Percentiles rank a stretch among this genome's conserved stretches.
These are phyloP conservation scores for Zygotorulaspora danielsina DNA, from an alignment of 805 yeast species.

Conservation along the genomic window DNA sequence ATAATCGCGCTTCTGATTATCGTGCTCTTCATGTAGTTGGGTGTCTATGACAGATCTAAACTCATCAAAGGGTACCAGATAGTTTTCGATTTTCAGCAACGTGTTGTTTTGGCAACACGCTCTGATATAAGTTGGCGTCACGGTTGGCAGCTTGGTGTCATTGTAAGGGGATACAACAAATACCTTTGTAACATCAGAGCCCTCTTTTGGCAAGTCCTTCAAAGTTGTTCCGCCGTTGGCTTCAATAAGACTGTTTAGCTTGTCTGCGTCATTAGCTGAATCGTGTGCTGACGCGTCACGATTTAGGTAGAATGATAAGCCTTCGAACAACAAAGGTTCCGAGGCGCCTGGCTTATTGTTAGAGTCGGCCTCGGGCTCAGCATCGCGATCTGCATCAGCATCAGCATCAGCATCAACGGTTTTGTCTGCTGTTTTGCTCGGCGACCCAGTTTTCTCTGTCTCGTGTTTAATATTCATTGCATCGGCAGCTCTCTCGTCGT, in stretches of 20 bases:
- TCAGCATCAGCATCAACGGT: background rate
- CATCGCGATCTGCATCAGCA: background rate
- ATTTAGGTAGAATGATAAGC: constrained; percentile 24
- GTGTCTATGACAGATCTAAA: constrained; percentile 26
- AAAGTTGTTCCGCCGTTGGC: constrained; percentile 28
- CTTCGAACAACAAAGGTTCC: constrained; percentile 8
- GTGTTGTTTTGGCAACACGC: constrained; percentile 25
- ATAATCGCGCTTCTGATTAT: constrained; percentile 4
- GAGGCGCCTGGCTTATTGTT: background rate
- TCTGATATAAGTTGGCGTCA: constrained; percentile 31
- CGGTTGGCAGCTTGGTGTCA: constrained; percentile 29
- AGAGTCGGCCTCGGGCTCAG: background rate
- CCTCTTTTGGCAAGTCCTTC: constrained; percentile 19
- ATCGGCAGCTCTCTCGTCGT: constrained; percentile 2
- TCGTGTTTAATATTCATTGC: background rate
- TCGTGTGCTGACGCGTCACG: constrained; percentile 26
- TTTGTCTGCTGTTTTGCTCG: background rate
- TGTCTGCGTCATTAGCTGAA: constrained; percentile 21
- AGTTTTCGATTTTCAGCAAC: constrained; percentile 22
- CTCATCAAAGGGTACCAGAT: constrained; percentile 31
- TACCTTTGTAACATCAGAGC: constrained; percentile 12
- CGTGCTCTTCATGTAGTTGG: constrained; percentile 19
- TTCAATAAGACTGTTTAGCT: constrained; percentile 19
- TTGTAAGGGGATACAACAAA: constrained; percentile 33
- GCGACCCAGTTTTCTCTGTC: background rate